Evolutionary conservation across 78 protist species (phyloP).

Genomic region (Protostelium mycophagum): DNA sequence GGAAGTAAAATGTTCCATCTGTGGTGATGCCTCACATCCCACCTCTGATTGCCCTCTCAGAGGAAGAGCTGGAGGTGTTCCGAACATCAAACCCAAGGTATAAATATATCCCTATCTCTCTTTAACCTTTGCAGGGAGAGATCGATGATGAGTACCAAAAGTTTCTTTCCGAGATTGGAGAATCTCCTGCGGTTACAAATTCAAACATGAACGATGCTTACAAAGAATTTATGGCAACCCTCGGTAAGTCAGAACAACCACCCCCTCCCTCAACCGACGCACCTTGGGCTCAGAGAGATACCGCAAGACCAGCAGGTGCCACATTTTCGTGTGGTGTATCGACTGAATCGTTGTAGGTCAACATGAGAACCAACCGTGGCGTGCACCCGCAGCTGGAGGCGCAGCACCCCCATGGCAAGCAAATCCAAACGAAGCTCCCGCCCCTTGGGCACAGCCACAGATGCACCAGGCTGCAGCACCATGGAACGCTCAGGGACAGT

Average conservation of each 20-base stretch:
- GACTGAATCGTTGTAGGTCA: no score
- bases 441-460: no score
- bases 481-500: no score
- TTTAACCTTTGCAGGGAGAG: background rate
- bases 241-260: background rate
- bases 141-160: background rate
- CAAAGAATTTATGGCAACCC: background rate
- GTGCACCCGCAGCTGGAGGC: no score
- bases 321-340: no score
- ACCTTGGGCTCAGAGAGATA: background rate
- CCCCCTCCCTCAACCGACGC: background rate
- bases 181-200: background rate
- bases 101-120: no score
- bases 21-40: slow-evolving; percentile 66
- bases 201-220: background rate
- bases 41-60: slow-evolving; percentile 67
- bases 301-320: no score
- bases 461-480: no score
- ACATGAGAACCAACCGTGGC: no score
- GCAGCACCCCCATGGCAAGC: no score
- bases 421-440: no score
- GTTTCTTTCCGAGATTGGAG: background rate
- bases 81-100: background rate
- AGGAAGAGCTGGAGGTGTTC: slow-evolving; percentile 7
- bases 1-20: slow-evolving; percentile 52